A percentile compares a stretch with the other conserved stretches of the same genome.
Conservation (phyloP, 1,284 basidiomycete genomes). For the Lentinula novae-zelandiae region DNA sequence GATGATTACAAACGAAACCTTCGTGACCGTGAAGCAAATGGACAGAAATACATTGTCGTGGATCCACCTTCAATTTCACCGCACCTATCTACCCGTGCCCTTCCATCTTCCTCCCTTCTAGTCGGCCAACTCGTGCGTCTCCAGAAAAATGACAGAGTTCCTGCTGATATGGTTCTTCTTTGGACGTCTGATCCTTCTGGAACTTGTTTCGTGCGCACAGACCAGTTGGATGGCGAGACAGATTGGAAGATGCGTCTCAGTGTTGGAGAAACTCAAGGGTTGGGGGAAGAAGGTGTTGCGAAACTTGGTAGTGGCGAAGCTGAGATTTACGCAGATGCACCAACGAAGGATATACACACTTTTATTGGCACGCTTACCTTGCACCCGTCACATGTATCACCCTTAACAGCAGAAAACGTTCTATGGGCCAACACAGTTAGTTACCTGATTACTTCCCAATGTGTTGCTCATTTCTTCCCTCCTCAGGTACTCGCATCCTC, state of each 20-base stretch:
- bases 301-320: constrained; percentile 40
- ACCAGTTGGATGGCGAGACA: constrained; percentile 98
- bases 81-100: constrained; percentile 61
- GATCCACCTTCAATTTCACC: constrained; percentile 33
- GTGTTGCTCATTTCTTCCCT: not conserved
- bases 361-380: constrained; percentile 93
- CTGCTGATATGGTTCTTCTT: constrained; percentile 90
- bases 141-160: constrained; percentile 97
- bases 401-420: constrained; percentile 90
- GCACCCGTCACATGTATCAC: constrained; percentile 54
- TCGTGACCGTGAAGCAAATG: constrained; percentile 93
- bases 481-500: constrained; percentile 68
- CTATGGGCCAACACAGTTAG: constrained; percentile 97
- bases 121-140: constrained; percentile 91
- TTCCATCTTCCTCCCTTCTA: constrained; percentile 85
- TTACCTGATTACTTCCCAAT: not conserved
- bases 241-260: constrained; percentile 98
- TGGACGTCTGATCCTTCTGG: constrained; percentile 85
- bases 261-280: constrained; percentile 78
- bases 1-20: constrained; percentile 95
- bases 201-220: constrained; percentile 96
- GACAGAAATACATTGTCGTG: constrained; percentile 84
- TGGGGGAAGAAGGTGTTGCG: constrained; percentile 71
- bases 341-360: constrained; percentile 95
- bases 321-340: constrained; percentile 88